Evolutionary conservation across 352 stramenopile genomes (phyloP).

Genomic region (Globisporangium emineosum): DNA sequence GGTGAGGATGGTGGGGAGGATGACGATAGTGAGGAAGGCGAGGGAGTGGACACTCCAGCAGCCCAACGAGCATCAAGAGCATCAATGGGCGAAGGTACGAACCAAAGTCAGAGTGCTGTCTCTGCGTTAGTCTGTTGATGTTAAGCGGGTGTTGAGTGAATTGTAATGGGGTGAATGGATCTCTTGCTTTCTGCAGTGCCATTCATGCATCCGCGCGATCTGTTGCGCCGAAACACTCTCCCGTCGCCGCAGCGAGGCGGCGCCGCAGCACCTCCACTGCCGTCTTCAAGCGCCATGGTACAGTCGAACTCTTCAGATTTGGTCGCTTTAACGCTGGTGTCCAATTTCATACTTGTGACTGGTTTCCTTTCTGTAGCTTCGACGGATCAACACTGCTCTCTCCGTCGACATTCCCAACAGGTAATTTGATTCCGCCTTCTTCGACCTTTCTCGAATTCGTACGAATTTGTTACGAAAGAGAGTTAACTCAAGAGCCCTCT

Average conservation of each 20-base stretch:
- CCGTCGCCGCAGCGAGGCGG: constrained; percentile 26
- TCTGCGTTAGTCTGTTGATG: too few species aligned
- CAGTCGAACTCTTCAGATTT: background rate
- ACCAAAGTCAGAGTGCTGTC: too few species aligned
- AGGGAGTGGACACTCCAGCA: background rate
- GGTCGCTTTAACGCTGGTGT: background rate
- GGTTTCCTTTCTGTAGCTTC: constrained; percentile 30
- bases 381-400: constrained; percentile 58
- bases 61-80: constrained; percentile 13
- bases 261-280: constrained; percentile 21
- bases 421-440: background rate
- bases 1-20: constrained; percentile 22
- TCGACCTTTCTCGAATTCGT: background rate
- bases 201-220: constrained; percentile 32
- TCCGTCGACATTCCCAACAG: constrained; percentile 29
- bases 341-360: background rate
- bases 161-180: too few species aligned
- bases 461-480: too few species aligned
- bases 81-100: constrained; percentile 24
- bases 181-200: constrained; percentile 7
- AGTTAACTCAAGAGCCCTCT: background rate
- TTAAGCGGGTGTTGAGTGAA: background rate
- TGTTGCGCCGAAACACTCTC: constrained; percentile 44
- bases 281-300: constrained; percentile 66
- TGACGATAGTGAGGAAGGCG: constrained; percentile 3